Evolutionary conservation across 345 rosid genomes (phyloP).

Genomic region (Melaleuca quinquenervia): DNA sequence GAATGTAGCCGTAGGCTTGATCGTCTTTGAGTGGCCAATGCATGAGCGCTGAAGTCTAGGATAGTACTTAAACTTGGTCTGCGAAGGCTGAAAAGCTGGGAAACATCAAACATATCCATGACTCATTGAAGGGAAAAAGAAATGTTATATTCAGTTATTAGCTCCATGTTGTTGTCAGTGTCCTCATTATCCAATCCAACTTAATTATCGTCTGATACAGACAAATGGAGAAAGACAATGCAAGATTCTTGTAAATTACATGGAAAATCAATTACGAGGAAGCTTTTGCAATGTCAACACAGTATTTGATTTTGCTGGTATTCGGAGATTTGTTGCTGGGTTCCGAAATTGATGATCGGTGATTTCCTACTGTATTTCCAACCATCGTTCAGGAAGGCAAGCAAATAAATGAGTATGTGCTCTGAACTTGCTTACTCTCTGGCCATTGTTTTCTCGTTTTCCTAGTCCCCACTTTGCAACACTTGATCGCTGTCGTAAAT

Average conservation of each 20-base stretch:
- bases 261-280: slow-evolving; percentile 18
- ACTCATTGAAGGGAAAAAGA: background rate
- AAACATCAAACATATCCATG: background rate
- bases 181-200: background rate
- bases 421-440: background rate
- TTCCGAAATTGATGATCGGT: slow-evolving; percentile 15
- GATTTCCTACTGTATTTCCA: background rate
- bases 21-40: background rate
- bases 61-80: background rate
- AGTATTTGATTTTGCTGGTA: slow-evolving; percentile 65
- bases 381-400: background rate
- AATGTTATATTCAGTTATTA: background rate
- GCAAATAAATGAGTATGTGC: background rate
- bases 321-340: slow-evolving; percentile 56
- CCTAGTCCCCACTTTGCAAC: background rate
- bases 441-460: background rate
- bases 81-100: background rate
- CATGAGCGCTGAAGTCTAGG: background rate
- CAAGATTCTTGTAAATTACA: slow-evolving; percentile 46
- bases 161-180: background rate
- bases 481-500: background rate
- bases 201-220: slow-evolving; percentile 17
- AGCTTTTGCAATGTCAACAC: slow-evolving; percentile 38
- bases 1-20: background rate
- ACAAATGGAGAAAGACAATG: slow-evolving; percentile 82